phyloP scores from a whole-genome alignment of 805 yeast genomes.

The Schwanniomyces occidentalis region DNA sequence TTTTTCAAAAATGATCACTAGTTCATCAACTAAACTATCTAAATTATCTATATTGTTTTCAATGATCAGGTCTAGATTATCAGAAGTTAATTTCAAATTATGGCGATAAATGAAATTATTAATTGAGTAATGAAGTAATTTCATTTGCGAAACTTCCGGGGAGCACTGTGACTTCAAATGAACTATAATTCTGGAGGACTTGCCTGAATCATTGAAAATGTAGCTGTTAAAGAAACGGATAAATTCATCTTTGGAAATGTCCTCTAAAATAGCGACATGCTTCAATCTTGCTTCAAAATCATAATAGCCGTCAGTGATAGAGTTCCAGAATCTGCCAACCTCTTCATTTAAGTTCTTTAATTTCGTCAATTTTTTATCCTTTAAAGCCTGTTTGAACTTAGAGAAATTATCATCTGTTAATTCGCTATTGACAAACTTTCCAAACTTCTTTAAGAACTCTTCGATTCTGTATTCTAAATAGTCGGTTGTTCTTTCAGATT shows the following conservation, averaged over 20 bases:
- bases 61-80: constrained; percentile 20
- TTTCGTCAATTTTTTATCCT: constrained; percentile 65
- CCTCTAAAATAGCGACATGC: constrained; percentile 57
- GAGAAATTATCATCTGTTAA: constrained; percentile 66
- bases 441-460: constrained; percentile 55
- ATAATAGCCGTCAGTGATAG: constrained; percentile 74
- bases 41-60: constrained; percentile 10
- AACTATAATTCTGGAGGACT: constrained; percentile 22
- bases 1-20: constrained; percentile 1
- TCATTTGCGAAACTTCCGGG: constrained; percentile 17
- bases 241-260: constrained; percentile 57
- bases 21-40: constrained; percentile 4
- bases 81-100: constrained; percentile 23
- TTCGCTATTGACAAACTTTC: constrained; percentile 39
- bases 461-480: constrained; percentile 78
- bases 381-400: constrained; percentile 68
- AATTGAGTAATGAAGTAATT: constrained; percentile 25
- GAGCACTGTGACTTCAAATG: constrained; percentile 54
- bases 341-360: constrained; percentile 81
- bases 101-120: constrained; percentile 24
- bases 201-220: constrained; percentile 10
- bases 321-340: constrained; percentile 59
- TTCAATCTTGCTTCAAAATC: constrained; percentile 63
- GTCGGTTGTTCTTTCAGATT: constrained; percentile 75
- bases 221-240: constrained; percentile 51